phyloP scores from a whole-genome alignment of 1,284 basidiomycete species.

The Leccinum variabile region DNA sequence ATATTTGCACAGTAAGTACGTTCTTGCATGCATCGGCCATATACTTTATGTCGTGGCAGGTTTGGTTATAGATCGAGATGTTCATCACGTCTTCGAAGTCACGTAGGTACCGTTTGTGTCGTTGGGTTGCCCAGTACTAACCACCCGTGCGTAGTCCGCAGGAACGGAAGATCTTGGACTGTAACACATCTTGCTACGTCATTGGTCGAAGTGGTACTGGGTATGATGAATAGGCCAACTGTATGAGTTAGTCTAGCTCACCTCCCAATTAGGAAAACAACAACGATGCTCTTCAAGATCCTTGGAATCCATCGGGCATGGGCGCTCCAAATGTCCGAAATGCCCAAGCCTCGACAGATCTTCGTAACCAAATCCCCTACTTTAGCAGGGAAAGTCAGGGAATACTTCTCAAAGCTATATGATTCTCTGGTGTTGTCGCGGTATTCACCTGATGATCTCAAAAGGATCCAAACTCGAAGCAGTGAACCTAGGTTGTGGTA shows the following conservation, averaged over 20 bases:
- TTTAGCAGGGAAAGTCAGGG: slow-evolving; percentile 65
- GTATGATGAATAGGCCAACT: slow-evolving; percentile 36
- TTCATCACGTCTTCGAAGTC: slow-evolving; percentile 53
- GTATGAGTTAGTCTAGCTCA: neutral
- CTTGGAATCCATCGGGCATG: slow-evolving; percentile 59
- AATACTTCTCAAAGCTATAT: slow-evolving; percentile 58
- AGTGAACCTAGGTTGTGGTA: slow-evolving; percentile 37
- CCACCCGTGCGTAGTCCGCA: slow-evolving; percentile 40
- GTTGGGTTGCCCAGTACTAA: neutral
- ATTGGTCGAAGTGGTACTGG: slow-evolving; percentile 73
- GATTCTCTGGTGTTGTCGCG: slow-evolving; percentile 46
- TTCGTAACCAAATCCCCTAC: slow-evolving; percentile 72
- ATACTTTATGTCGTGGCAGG: slow-evolving; percentile 33
- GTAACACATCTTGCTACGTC: slow-evolving; percentile 63
- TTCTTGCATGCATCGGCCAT: slow-evolving; percentile 2
- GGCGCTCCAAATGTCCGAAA: slow-evolving; percentile 27
- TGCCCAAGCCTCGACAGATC: slow-evolving; percentile 58
- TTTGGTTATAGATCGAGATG: slow-evolving; percentile 48
- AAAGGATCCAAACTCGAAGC: slow-evolving; percentile 24
- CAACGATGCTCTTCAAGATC: slow-evolving; percentile 75
- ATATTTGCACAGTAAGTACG: slow-evolving; percentile 49
- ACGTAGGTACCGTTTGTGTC: slow-evolving; percentile 41
- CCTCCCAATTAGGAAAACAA: slow-evolving; percentile 60
- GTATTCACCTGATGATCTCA: slow-evolving; percentile 41
- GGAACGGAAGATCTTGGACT: slow-evolving; percentile 63